These are phyloP conservation scores for Tetrahymena borealis DNA, from an alignment of 73 alveolate species.

Conservation along the genomic window DNA sequence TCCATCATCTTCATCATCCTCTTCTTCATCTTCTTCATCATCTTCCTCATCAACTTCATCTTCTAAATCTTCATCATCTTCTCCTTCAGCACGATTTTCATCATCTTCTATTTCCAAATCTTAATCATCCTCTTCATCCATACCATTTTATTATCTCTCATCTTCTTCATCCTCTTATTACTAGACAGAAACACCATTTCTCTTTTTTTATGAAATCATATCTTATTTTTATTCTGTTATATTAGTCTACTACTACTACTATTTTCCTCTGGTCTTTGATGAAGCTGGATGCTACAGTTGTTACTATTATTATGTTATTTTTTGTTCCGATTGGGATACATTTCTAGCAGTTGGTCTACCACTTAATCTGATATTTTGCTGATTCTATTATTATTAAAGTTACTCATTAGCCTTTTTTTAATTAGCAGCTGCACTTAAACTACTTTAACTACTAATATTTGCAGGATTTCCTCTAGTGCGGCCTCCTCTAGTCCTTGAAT, in stretches of 20 bases:
- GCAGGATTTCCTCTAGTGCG: neutral
- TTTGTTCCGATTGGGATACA: neutral
- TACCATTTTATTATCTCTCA: neutral
- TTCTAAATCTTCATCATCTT: slow-evolving; percentile 1
- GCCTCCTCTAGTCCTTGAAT: neutral
- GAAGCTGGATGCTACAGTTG: neutral
- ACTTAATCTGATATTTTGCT: neutral
- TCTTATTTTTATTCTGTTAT: neutral
- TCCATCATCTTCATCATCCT: neutral
- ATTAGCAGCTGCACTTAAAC: neutral
- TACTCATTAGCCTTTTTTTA: neutral
- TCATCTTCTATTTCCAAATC: neutral
- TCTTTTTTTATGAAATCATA: neutral
- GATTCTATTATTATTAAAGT: neutral
- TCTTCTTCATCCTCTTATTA: neutral
- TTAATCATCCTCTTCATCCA: neutral
- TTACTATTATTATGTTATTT: neutral
- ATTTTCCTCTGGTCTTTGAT: neutral
- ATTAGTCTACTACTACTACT: neutral
- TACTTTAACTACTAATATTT: neutral
- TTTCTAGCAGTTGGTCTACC: neutral
- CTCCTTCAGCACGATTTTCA: neutral
- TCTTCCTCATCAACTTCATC: neutral
- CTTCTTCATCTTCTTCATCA: neutral
- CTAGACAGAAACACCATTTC: neutral